Evolutionary conservation across 495 filamentous ascomycete genomes (phyloP).

Genomic region (Penicillium lividum): DNA sequence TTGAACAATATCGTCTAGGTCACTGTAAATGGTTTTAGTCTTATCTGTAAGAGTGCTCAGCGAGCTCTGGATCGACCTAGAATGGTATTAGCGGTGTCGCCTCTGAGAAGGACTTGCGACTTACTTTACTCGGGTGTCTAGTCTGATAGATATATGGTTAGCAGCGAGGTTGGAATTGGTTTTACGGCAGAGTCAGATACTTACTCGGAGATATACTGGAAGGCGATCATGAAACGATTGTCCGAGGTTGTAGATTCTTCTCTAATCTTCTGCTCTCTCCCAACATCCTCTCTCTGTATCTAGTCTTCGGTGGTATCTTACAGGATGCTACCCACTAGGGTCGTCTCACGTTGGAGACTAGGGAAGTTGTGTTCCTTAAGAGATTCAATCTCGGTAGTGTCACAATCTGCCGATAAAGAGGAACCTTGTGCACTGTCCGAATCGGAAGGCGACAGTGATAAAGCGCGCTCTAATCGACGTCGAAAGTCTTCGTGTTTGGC

Average conservation of each 20-base stretch:
- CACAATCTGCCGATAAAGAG: not conserved
- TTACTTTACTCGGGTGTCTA: not conserved
- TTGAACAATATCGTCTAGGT: not conserved
- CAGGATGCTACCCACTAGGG: not conserved
- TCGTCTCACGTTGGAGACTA: not conserved
- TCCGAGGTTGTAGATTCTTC: not conserved
- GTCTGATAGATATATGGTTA: not conserved
- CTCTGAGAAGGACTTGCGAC: not conserved
- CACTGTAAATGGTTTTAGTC: not conserved
- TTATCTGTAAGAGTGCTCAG: not conserved
- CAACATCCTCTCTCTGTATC: not conserved
- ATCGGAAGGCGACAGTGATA: constrained; percentile 5
- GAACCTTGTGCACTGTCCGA: not conserved
- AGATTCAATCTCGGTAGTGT: not conserved
- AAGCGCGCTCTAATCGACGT: constrained; percentile 1
- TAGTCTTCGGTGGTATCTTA: not conserved
- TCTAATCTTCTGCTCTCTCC: not conserved
- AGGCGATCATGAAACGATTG: not conserved
- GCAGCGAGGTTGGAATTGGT: not conserved
- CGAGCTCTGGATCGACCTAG: too few species aligned
- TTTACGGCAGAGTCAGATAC: not conserved
- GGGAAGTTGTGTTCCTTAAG: not conserved
- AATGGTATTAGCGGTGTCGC: too few species aligned
- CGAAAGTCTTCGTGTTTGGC: not conserved
- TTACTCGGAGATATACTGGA: constrained; percentile 1